Evolutionary conservation across 1,139 yeast genomes (phyloP).

Genomic region (Lodderomyces pseudojiufengensis): DNA sequence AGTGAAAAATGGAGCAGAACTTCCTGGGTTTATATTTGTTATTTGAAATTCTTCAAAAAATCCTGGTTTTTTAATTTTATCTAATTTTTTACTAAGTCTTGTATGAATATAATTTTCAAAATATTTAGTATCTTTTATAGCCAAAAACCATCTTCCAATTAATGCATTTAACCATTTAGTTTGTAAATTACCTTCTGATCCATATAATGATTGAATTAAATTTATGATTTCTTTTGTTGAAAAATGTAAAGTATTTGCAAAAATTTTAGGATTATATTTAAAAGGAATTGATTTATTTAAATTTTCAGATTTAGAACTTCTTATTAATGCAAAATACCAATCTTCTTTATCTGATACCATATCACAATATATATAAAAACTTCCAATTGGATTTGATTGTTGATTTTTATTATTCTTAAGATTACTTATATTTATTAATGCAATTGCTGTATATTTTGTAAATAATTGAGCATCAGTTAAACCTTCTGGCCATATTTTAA

Average conservation of each 20-base stretch:
- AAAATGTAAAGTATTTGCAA: slow-evolving; percentile 74
- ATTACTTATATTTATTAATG: slow-evolving; percentile 44
- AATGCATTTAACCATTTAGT: slow-evolving; percentile 90
- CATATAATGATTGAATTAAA: slow-evolving; percentile 70
- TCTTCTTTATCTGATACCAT: slow-evolving; percentile 82
- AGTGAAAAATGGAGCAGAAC: slow-evolving; percentile 74
- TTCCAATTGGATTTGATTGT: slow-evolving; percentile 34
- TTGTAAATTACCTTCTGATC: slow-evolving; percentile 78
- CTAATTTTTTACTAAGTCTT: slow-evolving; percentile 66
- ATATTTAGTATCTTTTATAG: slow-evolving; percentile 66
- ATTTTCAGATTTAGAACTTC: slow-evolving; percentile 52
- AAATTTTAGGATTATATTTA: slow-evolving; percentile 30
- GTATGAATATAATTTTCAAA: slow-evolving; percentile 55
- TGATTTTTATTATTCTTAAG: background rate
- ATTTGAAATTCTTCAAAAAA: slow-evolving; percentile 81
- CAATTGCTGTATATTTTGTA: slow-evolving; percentile 75
- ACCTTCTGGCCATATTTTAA: slow-evolving; percentile 83
- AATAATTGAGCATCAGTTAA: slow-evolving; percentile 72
- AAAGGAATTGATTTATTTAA: slow-evolving; percentile 5
- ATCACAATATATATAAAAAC: slow-evolving; percentile 74
- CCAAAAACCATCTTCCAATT: slow-evolving; percentile 74
- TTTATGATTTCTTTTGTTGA: slow-evolving; percentile 68
- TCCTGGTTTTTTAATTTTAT: slow-evolving; percentile 80
- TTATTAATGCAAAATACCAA: slow-evolving; percentile 81
- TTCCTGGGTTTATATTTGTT: slow-evolving; percentile 70